These are phyloP conservation scores for Termitomyces sp. DNA, from an alignment of 768 basidiomycete species.

Conservation along the genomic window DNA sequence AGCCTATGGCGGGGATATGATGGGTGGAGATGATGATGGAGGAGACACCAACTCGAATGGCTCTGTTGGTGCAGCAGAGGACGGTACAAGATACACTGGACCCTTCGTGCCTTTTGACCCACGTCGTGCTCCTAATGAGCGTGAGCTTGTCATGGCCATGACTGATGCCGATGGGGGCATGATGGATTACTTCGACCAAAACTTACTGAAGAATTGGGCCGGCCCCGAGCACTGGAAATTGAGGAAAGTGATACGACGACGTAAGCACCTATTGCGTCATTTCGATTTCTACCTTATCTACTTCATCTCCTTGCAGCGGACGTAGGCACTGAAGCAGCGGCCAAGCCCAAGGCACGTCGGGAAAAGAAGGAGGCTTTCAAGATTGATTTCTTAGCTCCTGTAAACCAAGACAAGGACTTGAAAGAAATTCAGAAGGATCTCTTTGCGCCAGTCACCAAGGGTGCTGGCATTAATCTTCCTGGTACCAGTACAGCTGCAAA, in stretches of 20 bases:
- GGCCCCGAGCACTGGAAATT: constrained; percentile 99
- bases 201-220: constrained; percentile 91
- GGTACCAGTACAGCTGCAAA: constrained; percentile 41
- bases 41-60: constrained; percentile 38
- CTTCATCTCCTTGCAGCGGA: constrained; percentile 21
- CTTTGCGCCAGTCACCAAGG: constrained; percentile 73
- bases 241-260: constrained; percentile 70
- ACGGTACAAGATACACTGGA: constrained; percentile 38
- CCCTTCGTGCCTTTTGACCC: constrained; percentile 82
- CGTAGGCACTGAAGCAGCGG: constrained; percentile 37
- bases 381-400: constrained; percentile 70
- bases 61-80: constrained; percentile 39
- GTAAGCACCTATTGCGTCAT: constrained; percentile 37
- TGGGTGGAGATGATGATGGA: constrained; percentile 32
- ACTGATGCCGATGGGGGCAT: constrained; percentile 51
- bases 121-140: constrained; percentile 64
- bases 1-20: constrained; percentile 20
- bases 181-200: constrained; percentile 89
- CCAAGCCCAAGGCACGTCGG: constrained; percentile 47
- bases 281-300: neutral
- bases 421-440: constrained; percentile 65
- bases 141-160: constrained; percentile 86
- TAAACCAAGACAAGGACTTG: constrained; percentile 50
- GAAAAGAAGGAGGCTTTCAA: constrained; percentile 78
- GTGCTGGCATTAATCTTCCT: constrained; percentile 63